A percentile compares a stretch with the other conserved stretches of the same genome.
Evolutionary conservation across 139 green algal genomes (phyloP).

Genomic region (Mychonastes homosphaera): DNA sequence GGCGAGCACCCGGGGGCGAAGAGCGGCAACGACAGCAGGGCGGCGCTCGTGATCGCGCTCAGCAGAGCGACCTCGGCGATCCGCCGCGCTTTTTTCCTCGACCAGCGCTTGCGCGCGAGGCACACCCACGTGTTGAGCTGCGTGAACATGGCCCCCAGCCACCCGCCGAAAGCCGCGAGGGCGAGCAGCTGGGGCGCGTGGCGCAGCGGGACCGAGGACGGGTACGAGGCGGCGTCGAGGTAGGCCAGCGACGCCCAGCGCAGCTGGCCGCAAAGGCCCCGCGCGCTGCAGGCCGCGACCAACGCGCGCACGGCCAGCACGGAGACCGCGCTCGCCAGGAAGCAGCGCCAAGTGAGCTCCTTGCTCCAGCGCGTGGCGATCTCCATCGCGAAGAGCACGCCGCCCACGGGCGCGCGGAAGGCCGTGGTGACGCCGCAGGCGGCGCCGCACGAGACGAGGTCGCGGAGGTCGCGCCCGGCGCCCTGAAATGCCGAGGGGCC

Average conservation of each 20-base stretch:
- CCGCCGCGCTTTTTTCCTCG: too few relatives aligned
- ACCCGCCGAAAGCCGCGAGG: constrained; percentile 32
- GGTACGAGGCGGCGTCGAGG: not conserved
- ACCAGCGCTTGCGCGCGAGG: constrained; percentile 40
- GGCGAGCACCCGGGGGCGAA: constrained; percentile 23
- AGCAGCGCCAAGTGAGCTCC: constrained; percentile 43
- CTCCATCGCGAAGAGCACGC: constrained; percentile 51
- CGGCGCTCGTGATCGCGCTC: constrained; percentile 28
- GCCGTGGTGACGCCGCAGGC: constrained; percentile 42
- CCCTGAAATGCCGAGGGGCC: not conserved
- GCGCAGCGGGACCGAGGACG: constrained; percentile 12
- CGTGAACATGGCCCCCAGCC: constrained; percentile 34
- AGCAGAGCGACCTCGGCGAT: constrained; percentile 32
- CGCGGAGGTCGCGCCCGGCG: constrained; percentile 27
- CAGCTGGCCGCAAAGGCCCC: constrained; percentile 31
- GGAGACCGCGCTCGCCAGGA: constrained; percentile 41
- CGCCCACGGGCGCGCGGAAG: constrained; percentile 49
- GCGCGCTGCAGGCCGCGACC: constrained; percentile 24
- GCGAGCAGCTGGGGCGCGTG: constrained; percentile 23
- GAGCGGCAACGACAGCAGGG: constrained; percentile 37
- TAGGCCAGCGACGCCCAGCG: constrained; percentile 36
- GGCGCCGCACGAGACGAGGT: constrained; percentile 43
- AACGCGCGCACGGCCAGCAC: constrained; percentile 37
- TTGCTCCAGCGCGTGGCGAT: constrained; percentile 46
- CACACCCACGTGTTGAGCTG: constrained; percentile 54